Evolutionary conservation across 2,329 filamentous ascomycete genomes (phyloP).

Genomic region (Hypoxylon sp.): DNA sequence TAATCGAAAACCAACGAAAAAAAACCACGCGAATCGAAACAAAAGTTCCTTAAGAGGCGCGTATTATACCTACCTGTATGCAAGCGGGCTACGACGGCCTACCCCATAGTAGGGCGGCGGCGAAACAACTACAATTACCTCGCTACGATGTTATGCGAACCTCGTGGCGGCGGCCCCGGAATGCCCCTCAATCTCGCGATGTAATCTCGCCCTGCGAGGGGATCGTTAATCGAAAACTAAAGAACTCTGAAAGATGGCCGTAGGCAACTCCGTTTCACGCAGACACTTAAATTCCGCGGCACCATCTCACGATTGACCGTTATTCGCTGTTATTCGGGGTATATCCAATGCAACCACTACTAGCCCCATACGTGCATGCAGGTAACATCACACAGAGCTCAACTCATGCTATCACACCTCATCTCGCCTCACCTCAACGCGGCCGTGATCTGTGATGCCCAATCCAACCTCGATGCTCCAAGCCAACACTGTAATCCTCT

Average conservation of each 20-base stretch:
- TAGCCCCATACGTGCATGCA: slow-evolving; percentile 10
- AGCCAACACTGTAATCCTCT: not conserved
- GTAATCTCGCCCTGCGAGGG: slow-evolving; percentile 14
- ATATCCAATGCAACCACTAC: slow-evolving; percentile 26
- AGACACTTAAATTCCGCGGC: not conserved
- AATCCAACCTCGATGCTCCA: not conserved
- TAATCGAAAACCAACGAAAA: not conserved
- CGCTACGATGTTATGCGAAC: not conserved
- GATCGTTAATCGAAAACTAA: not conserved
- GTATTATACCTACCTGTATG: not conserved
- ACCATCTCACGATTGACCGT: not conserved
- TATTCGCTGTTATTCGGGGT: slow-evolving; percentile 23
- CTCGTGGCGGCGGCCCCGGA: slow-evolving; percentile 5
- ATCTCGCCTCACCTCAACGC: not conserved
- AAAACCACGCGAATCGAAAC: not conserved
- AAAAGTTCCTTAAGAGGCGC: not conserved
- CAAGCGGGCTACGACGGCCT: not conserved
- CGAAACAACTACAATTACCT: slow-evolving; percentile 1
- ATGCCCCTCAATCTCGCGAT: slow-evolving; percentile 14
- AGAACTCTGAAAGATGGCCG: not conserved
- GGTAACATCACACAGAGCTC: slow-evolving; percentile 15
- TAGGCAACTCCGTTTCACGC: not conserved
- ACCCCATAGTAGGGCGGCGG: not conserved
- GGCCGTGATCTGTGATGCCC: not conserved
- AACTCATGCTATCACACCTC: slow-evolving; percentile 4